Evolutionary conservation across 495 filamentous ascomycete species (phyloP), one percentile per base, ranked within the genome.

Genomic region (Articulospora tetracladia): DNA sequence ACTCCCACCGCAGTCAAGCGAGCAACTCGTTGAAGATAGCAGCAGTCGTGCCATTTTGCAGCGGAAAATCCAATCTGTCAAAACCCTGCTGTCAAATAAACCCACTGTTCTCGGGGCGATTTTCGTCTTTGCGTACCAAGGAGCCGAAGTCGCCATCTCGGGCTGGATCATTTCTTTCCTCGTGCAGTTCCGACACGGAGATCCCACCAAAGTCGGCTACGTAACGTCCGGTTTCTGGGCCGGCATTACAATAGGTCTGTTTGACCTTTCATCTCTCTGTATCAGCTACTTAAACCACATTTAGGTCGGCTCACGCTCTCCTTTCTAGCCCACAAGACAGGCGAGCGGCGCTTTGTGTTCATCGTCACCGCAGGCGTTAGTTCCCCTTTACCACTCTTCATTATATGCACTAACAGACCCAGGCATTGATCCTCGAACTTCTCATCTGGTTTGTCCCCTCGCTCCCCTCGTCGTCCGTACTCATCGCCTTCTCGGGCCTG

Each of bases 181-280:
- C 32, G 87, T 92, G 68, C 81, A 76, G 36, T 80, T 84, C 55
- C 88, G 90, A 24, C 72, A 81, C 64, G 88, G 87, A 12, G 73
- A 85, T 53, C 86, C 86, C 1, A 74, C 76, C 10, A 75, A 77
- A 13, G 86, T 92, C 12, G 90, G 91, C 13, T 93, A 90, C 68
- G 90, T 93, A 2, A 91, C 88, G 23, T 78, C 88, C 0, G 91
- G 89, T 4, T 94, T 92, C 71, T 93, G 90, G 90, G 88, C 72
- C 13, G 89, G 89, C 44, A 88, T 94, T 57, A 91, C 87, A 4
- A 27, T 65, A 11, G 89, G 90, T 0, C 79, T 90, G 2, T 86
- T 93, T 69, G 61, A 82, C 1, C 77, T 93, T 50, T n/a, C n/a
- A n/a, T n/a, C n/a, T n/a, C n/a, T n/a, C n/a, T n/a, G n/a, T n/a